phyloP scores from a whole-genome alignment of 1,284 basidiomycete genomes.

The Sporisorium iseilematis-ciliati region DNA sequence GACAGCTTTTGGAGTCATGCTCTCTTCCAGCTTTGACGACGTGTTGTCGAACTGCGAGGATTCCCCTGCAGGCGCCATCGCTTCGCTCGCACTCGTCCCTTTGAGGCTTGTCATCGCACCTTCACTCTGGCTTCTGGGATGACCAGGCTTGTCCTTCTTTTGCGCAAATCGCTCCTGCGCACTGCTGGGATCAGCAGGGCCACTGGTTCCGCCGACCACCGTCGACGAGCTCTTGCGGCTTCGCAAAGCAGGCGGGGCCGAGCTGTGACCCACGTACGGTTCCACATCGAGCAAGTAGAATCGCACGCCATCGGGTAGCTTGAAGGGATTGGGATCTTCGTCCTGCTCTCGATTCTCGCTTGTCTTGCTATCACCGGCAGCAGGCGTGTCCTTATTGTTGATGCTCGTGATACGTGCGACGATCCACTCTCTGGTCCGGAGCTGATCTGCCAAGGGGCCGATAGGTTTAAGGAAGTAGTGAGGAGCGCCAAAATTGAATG shows the following conservation, averaged over 20 bases:
- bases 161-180: conserved; percentile 1
- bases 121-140: conserved; percentile 34
- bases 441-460: conserved; percentile 78
- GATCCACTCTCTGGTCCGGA: conserved; percentile 80
- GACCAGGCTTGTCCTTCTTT: conserved; percentile 9
- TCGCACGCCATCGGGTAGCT: conserved; percentile 87
- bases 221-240: conserved; percentile 44
- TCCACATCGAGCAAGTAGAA: conserved; percentile 94
- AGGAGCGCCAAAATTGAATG: conserved; percentile 80
- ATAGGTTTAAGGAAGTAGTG: conserved; percentile 95
- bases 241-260: conserved; percentile 31
- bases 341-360: conserved; percentile 13
- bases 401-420: conserved; percentile 91
- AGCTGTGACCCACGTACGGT: conserved; percentile 71
- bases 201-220: conserved; percentile 5
- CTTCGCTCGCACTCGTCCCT: not conserved
- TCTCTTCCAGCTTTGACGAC: not conserved
- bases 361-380: conserved; percentile 11
- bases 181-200: conserved; percentile 1
- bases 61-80: not conserved
- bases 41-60: not conserved
- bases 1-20: not conserved
- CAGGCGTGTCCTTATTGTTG: conserved; percentile 77
- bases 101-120: conserved; percentile 13
- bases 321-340: conserved; percentile 66